These are phyloP conservation scores for Geranium incanum DNA, from an alignment of 441 rosid genomes.

Conservation along the genomic window DNA sequence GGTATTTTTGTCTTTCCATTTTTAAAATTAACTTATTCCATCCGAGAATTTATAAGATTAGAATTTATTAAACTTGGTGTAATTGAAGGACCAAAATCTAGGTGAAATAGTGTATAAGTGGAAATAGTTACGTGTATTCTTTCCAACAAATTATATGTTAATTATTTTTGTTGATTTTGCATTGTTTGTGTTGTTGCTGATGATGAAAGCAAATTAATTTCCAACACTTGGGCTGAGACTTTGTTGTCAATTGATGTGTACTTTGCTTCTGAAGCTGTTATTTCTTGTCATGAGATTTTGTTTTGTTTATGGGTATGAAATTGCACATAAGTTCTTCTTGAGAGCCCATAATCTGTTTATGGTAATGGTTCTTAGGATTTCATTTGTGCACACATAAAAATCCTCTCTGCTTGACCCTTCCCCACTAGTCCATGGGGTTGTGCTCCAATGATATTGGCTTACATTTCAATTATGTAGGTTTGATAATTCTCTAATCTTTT, in stretches of 20 bases:
- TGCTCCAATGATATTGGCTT: background rate
- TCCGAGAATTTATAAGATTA: too few relatives aligned
- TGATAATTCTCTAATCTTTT: too few relatives aligned
- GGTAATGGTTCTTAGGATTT: background rate
- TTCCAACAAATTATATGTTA: too few relatives aligned
- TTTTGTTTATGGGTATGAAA: background rate
- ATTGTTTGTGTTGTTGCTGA: conserved; percentile 14
- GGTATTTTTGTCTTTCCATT: too few relatives aligned
- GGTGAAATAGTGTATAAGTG: too few relatives aligned
- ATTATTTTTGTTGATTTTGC: background rate
- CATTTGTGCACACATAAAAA: background rate
- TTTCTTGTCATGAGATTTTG: too few relatives aligned
- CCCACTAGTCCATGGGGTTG: background rate
- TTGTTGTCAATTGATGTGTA: conserved; percentile 35
- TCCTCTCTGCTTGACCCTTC: background rate
- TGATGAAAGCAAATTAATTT: conserved; percentile 49
- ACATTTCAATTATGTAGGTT: background rate
- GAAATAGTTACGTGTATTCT: too few relatives aligned
- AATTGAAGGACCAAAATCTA: too few relatives aligned
- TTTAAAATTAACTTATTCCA: too few relatives aligned
- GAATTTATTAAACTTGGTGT: too few relatives aligned
- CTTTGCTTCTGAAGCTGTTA: conserved; percentile 52
- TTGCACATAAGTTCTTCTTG: background rate
- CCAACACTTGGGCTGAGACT: conserved; percentile 88
- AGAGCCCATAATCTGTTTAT: background rate